phyloP scores from a whole-genome alignment of 73 alveolate species.

The Paramecium primaurelia region DNA sequence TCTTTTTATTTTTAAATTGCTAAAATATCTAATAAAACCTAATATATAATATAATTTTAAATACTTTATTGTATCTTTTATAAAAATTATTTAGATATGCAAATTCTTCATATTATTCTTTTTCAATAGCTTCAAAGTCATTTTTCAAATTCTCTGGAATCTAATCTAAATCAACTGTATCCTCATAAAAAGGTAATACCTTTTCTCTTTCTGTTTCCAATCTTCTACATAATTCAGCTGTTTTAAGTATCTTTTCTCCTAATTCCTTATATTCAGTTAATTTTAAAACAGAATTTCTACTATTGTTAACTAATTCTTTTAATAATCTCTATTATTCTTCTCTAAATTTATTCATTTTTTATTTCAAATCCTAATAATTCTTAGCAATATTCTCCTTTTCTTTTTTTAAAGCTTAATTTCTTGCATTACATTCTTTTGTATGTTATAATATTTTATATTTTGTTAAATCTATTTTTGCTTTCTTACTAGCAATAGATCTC shows the following conservation, averaged over 20 bases:
- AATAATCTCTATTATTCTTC: slow-evolving; percentile 92
- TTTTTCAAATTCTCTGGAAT: slow-evolving; percentile 78
- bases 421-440: slow-evolving; percentile 93
- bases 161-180: slow-evolving; percentile 84
- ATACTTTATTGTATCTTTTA: slow-evolving; percentile 91
- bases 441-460: slow-evolving; percentile 88
- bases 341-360: slow-evolving; percentile 93
- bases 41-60: neutral
- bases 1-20: slow-evolving; percentile 96
- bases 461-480: slow-evolving; percentile 80
- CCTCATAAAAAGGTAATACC: slow-evolving; percentile 93
- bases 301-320: slow-evolving; percentile 85
- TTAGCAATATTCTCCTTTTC: slow-evolving; percentile 91
- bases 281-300: slow-evolving; percentile 90
- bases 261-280: slow-evolving; percentile 89
- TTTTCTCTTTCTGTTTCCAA: slow-evolving; percentile 97
- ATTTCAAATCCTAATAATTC: slow-evolving; percentile 91
- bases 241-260: slow-evolving; percentile 92
- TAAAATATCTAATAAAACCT: slow-evolving; percentile 90
- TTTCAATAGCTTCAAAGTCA: slow-evolving; percentile 87
- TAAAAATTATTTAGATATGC: slow-evolving; percentile 91
- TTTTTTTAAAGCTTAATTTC: slow-evolving; percentile 86
- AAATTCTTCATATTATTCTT: slow-evolving; percentile 89
- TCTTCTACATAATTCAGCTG: slow-evolving; percentile 96
- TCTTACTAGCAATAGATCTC: slow-evolving; percentile 78